Base-by-base conservation (phyloP, 163 green algal genomes). In the Volvox carteri region DNA sequence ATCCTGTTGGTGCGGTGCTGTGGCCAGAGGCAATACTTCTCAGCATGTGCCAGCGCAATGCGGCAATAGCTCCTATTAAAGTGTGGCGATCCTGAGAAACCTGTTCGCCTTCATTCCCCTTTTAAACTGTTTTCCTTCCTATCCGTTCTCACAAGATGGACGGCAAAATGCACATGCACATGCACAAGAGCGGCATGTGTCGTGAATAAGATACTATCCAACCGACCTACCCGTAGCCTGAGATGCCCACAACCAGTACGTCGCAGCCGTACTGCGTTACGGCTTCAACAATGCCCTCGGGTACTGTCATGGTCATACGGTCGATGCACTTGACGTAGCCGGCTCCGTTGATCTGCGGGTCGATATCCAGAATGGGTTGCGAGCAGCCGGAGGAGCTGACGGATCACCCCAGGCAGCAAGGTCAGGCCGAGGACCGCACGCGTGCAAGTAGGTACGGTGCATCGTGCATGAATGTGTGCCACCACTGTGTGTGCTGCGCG, bases 241-340 rank as follows among this genome's bases (percentile, higher is more conserved):
- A 86, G 54, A 95, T 94, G 65, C 91, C 92, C 56, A 94, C 58
- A 12, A 95, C 91, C 50, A 95, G 86, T 28, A 92, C 80, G 68
- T 95, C 90, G 8, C 85, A 89, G 65, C 92, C 88, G 46, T 84
- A 60, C 11, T 89, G 67, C 8, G 33, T 16, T 14, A 85, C 87
- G n/a, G 90, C 74, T 11, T 92, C 78, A 74, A 94, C 83, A 37
- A 95, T 93, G 67, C 93, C 92, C 33, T 92, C 86, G 28, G 90
- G 73, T n/a, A 95, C 79, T 9, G 81, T 88, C 65, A 68, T 58
- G 46, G 39, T 52, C 25, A 68, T 23, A 2, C 83, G 86, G 72
- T 93, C 90, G n/a, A 93, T 84, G 48, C 70, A 84, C 56, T 76
- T 89, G 28, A 92, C 68, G 41, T 89, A 37, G 8, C 37, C 75